Base-by-base conservation (phyloP, 2,329 filamentous ascomycete genomes). In the Polytolypa hystricis region DNA sequence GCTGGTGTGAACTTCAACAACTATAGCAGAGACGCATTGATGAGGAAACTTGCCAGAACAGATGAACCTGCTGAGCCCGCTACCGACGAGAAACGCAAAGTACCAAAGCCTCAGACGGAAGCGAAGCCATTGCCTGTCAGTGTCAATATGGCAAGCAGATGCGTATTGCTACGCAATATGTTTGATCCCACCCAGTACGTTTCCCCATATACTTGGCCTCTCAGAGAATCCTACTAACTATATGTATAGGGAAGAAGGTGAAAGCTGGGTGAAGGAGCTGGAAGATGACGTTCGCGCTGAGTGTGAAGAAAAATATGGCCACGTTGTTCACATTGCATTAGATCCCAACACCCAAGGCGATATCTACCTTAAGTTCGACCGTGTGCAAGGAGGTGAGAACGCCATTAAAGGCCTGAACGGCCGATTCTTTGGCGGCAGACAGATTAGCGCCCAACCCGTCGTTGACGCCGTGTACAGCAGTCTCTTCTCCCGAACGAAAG, bases 1-100 rank as follows among this genome's bases (percentile, higher is more conserved):
- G 85, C 84, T 35, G 91, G 91, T 56, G 89, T 98, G 64, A 96
- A 96, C 67, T 96, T 96, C 81, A 94, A 86, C 74, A 95, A 95
- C 64, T 95, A 93, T 70, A 94, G 85, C 71, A 84, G 91, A 66
- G 86, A 96, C 69, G 84, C 87, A 57, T 79, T 98, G 65, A 98
- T 98, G 91, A 79, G 85, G 63, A 95, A 96, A 68, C 83, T 98
- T 64, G 87, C 91, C 58, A 81, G 91, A 72, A 89, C 83, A 66
- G 87, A 96, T 65, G 86, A 96, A 57, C 71, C 77, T 48, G 66
- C 71, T 49, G 73, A 74, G 52, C 58, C 60, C 39, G 50, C 56
- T 42, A 67, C 71, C 50, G 75, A 74, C 52, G 75, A 81, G 49
- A 77, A 84, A 63, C 74, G 75, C 57, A 79, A 82, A 61, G 69